Percentiles rank a stretch among this genome's conserved stretches.
These are phyloP conservation scores for Wickerhamiella kurtzmanii DNA, from an alignment of 805 yeast genomes.

Conservation along the genomic window DNA sequence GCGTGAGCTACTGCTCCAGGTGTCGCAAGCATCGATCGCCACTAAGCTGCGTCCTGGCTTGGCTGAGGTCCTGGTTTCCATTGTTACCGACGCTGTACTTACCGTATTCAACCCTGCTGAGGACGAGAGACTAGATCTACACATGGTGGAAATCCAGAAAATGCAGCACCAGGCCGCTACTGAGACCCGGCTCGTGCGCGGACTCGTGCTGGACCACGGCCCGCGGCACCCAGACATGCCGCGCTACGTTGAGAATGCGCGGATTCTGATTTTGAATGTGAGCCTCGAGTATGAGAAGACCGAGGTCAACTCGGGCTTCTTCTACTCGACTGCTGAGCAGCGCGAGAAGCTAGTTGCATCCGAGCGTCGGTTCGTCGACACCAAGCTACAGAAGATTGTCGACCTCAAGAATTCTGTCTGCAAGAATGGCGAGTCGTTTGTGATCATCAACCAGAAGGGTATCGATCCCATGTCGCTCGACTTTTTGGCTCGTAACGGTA, in stretches of 20 bases:
- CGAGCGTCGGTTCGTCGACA: constrained; percentile 90
- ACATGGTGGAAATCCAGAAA: constrained; percentile 96
- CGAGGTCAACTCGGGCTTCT: constrained; percentile 92
- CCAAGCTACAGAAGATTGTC: constrained; percentile 76
- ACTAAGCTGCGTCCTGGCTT: constrained; percentile 75
- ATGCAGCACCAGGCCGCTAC: constrained; percentile 88
- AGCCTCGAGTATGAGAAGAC: constrained; percentile 94
- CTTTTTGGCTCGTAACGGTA: constrained; percentile 81
- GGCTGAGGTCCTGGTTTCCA: constrained; percentile 73
- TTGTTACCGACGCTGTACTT: constrained; percentile 91
- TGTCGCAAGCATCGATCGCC: constrained; percentile 76
- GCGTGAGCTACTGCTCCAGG: constrained; percentile 80
- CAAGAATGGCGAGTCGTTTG: constrained; percentile 66
- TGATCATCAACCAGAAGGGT: constrained; percentile 94
- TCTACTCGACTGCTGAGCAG: constrained; percentile 89
- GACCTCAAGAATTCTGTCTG: constrained; percentile 90
- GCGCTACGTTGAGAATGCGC: constrained; percentile 65
- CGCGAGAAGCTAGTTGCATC: constrained; percentile 86
- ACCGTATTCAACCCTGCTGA: constrained; percentile 41
- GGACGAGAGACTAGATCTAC: constrained; percentile 56
- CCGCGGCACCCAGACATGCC: constrained; percentile 99
- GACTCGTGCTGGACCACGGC: constrained; percentile 93
- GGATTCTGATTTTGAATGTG: constrained; percentile 77
- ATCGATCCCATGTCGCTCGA: constrained; percentile 97
- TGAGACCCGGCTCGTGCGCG: constrained; percentile 71